Conservation (phyloP, 2,329 filamentous ascomycete species). For the Stagonosporopsis tanaceti region DNA sequence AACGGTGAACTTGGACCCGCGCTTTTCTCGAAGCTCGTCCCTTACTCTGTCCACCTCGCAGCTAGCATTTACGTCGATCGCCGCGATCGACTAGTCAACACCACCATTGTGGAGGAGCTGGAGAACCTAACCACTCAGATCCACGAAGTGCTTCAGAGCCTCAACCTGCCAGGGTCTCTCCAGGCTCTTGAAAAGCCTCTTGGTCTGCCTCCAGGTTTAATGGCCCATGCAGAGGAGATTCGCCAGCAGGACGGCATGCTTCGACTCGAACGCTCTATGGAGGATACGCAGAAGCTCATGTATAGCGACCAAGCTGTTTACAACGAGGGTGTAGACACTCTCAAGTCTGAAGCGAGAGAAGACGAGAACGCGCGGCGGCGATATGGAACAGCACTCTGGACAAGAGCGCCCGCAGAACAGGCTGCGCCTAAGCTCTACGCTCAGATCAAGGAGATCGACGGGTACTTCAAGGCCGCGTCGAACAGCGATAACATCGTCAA, state of each 20-base stretch:
- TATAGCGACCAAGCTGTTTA: slow-evolving; percentile 79
- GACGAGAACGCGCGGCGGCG: slow-evolving; percentile 78
- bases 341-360: slow-evolving; percentile 83
- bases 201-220: slow-evolving; percentile 82
- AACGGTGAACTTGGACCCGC: slow-evolving; percentile 82
- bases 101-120: slow-evolving; percentile 83
- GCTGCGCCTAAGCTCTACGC: slow-evolving; percentile 78
- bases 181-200: slow-evolving; percentile 95
- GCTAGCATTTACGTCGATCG: slow-evolving; percentile 95
- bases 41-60: slow-evolving; percentile 93
- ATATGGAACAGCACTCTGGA: slow-evolving; percentile 89
- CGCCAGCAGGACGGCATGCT: slow-evolving; percentile 87
- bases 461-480: slow-evolving; percentile 79
- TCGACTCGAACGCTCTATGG: slow-evolving; percentile 78
- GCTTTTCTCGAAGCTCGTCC: slow-evolving; percentile 89
- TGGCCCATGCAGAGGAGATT: slow-evolving; percentile 93
- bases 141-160: slow-evolving; percentile 77
- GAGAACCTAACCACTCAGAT: slow-evolving; percentile 82
- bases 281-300: slow-evolving; percentile 91
- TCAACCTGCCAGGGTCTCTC: slow-evolving; percentile 89
- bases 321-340: slow-evolving; percentile 79
- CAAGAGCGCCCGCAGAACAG: slow-evolving; percentile 70
- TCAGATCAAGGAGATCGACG: slow-evolving; percentile 80
- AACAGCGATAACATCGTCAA: slow-evolving; percentile 75
- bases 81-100: slow-evolving; percentile 87